phyloP scores from a whole-genome alignment of 1,284 basidiomycete genomes.

The Acaromyces ingoldii region DNA sequence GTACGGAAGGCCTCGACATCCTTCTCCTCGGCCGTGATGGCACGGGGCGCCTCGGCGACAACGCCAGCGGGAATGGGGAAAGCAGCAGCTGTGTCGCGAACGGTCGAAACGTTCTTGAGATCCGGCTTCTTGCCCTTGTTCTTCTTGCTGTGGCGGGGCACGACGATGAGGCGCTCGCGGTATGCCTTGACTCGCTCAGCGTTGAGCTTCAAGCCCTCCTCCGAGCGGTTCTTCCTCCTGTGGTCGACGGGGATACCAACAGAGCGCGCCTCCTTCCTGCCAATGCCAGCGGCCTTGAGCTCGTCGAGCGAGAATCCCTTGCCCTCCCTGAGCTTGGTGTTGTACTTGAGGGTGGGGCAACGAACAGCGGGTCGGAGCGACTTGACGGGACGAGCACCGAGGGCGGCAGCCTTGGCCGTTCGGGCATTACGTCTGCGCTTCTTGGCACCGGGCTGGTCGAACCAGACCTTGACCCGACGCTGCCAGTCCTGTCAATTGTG shows the following conservation, averaged over 20 bases:
- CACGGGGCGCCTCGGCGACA: conserved; percentile 75
- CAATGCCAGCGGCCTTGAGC: conserved; percentile 93
- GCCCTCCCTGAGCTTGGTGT: conserved; percentile 93
- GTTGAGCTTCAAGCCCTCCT: conserved; percentile 94
- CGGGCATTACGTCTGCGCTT: conserved; percentile 90
- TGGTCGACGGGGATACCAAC: conserved; percentile 96
- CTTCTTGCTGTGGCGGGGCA: conserved; percentile 73
- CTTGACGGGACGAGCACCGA: conserved; percentile 86
- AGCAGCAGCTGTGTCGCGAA: conserved; percentile 57
- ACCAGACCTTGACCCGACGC: conserved; percentile 90
- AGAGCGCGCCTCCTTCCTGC: conserved; percentile 85
- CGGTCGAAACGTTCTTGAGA: conserved; percentile 74
- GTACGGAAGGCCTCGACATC: conserved; percentile 74
- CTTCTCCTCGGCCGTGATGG: conserved; percentile 88
- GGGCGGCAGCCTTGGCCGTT: conserved; percentile 81
- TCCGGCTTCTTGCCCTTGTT: conserved; percentile 80
- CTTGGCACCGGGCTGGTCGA: conserved; percentile 98
- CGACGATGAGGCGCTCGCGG: conserved; percentile 72
- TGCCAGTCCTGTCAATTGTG: conserved; percentile 54
- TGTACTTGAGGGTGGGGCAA: conserved; percentile 95
- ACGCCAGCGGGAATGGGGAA: conserved; percentile 62
- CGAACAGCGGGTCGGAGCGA: conserved; percentile 95
- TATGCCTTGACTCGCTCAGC: conserved; percentile 92
- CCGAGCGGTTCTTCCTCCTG: conserved; percentile 90
- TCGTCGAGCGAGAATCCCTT: conserved; percentile 94